These are phyloP conservation scores for Speleostelium caveatum DNA, from an alignment of 78 protist species.

Conservation along the genomic window DNA sequence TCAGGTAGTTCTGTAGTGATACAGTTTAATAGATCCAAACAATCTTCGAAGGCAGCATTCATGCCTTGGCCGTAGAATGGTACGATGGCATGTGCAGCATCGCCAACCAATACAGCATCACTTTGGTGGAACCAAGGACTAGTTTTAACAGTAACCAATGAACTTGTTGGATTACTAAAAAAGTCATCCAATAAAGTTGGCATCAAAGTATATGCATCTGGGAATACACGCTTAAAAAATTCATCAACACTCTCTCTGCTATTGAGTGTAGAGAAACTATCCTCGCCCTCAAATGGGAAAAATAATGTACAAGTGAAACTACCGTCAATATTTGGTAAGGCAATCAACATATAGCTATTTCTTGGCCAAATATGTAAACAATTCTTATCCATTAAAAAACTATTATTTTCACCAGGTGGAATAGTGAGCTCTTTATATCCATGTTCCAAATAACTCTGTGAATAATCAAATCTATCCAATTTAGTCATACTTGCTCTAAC, in stretches of 20 bases:
- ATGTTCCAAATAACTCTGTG: slow-evolving; percentile 57
- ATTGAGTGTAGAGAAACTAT: slow-evolving; percentile 34
- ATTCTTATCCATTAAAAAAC: slow-evolving; percentile 42
- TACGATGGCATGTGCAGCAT: slow-evolving; percentile 96
- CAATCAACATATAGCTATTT: slow-evolving; percentile 91
- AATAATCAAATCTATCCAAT: slow-evolving; percentile 47
- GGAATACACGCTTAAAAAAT: slow-evolving; percentile 69
- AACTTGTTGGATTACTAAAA: slow-evolving; percentile 57
- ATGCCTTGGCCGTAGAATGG: slow-evolving; percentile 97
- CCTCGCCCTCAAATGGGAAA: slow-evolving; percentile 81
- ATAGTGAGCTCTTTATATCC: slow-evolving; percentile 87
- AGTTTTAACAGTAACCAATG: slow-evolving; percentile 81
- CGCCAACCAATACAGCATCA: slow-evolving; percentile 72
- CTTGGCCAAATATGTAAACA: slow-evolving; percentile 97
- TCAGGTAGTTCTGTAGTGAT: neutral
- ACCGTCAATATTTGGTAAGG: slow-evolving; percentile 89
- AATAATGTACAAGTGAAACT: slow-evolving; percentile 92
- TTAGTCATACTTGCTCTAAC: slow-evolving; percentile 32
- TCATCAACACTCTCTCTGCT: neutral
- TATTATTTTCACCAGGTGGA: slow-evolving; percentile 74
- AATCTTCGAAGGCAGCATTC: slow-evolving; percentile 89
- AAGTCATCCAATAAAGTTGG: slow-evolving; percentile 69
- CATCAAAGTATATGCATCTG: slow-evolving; percentile 79
- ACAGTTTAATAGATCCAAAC: slow-evolving; percentile 45
- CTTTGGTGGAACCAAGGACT: slow-evolving; percentile 40